A percentile compares a stretch with the other conserved stretches of the same genome.
These are phyloP conservation scores for Takakia lepidozioides DNA, from an alignment of 225 moss, liverwort and hornwort genomes.

Conservation along the genomic window DNA sequence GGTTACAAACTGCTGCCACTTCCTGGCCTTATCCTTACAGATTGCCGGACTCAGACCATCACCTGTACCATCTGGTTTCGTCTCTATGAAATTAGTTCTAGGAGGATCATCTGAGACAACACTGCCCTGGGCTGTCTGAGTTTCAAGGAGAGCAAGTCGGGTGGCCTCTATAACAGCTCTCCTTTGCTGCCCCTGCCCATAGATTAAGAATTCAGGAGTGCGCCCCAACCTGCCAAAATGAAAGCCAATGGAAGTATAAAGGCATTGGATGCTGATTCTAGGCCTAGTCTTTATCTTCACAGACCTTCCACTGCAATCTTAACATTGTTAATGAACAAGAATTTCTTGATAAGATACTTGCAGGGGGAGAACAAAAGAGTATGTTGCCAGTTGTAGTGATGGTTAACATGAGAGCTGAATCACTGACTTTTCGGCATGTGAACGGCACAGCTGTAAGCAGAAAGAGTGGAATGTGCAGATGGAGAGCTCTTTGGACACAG, in stretches of 20 bases:
- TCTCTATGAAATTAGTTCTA: conserved; percentile 2
- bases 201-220: conserved; percentile 83
- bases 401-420: no score
- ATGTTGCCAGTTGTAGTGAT: no score
- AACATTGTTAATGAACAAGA: no score
- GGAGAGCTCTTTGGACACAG: conserved; percentile 63
- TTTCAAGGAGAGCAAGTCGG: conserved; percentile 55
- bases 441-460: conserved; percentile 87
- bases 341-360: no score
- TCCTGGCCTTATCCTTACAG: conserved; percentile 86
- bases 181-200: conserved; percentile 80
- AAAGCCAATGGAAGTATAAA: not conserved
- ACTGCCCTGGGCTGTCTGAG: conserved; percentile 8
- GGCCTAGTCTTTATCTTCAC: no score
- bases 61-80: conserved; percentile 15
- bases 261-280: no score
- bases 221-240: conserved; percentile 68
- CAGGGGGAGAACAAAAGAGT: no score
- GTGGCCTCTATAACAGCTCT: conserved; percentile 91
- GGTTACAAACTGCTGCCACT: conserved; percentile 84
- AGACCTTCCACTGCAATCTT: no score
- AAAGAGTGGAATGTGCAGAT: conserved; percentile 89
- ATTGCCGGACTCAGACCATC: conserved; percentile 27
- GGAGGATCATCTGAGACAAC: conserved; percentile 15
- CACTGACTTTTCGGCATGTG: conserved; percentile 72